Evolutionary conservation across 768 basidiomycete genomes (phyloP).

Genomic region (Termitomyces sp.): DNA sequence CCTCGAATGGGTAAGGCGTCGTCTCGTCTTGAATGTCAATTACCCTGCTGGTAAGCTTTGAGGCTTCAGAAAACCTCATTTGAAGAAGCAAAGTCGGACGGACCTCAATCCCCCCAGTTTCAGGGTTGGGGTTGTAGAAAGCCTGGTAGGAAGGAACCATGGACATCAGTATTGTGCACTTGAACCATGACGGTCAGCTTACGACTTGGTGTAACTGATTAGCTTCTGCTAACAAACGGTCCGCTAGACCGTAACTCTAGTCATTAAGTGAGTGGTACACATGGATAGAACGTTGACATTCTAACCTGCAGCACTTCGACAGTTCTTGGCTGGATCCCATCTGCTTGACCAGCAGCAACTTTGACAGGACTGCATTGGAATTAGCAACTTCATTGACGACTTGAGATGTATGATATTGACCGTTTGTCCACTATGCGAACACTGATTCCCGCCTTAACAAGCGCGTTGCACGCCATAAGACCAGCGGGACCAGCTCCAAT

Average conservation of each 20-base stretch:
- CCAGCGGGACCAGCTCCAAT: slow-evolving; percentile 59
- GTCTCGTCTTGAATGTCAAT: slow-evolving; percentile 56
- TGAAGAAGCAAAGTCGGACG: slow-evolving; percentile 1
- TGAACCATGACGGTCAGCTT: slow-evolving; percentile 17
- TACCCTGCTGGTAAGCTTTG: slow-evolving; percentile 55
- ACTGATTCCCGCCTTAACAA: slow-evolving; percentile 49
- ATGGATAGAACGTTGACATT: not conserved
- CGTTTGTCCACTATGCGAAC: slow-evolving; percentile 58
- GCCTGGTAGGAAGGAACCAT: slow-evolving; percentile 34
- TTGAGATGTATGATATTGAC: slow-evolving; percentile 23
- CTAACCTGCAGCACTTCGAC: slow-evolving; percentile 49
- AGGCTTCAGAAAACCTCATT: not conserved
- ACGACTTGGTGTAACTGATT: slow-evolving; percentile 69
- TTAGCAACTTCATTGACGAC: not conserved
- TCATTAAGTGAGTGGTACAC: not conserved
- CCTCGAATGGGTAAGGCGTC: slow-evolving; percentile 72
- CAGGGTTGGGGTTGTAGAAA: slow-evolving; percentile 62
- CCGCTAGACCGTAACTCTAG: slow-evolving; percentile 75
- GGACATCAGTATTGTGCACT: not conserved
- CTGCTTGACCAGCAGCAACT: slow-evolving; percentile 51
- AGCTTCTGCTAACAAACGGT: slow-evolving; percentile 55
- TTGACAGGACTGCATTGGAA: slow-evolving; percentile 32
- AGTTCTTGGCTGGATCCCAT: slow-evolving; percentile 53
- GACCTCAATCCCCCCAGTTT: slow-evolving; percentile 58
- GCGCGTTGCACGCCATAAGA: slow-evolving; percentile 64